Percentiles rank a stretch among this genome's conserved stretches.
Conservation (phyloP, 2,329 filamentous ascomycete species). For the Pseudocercospora musae region DNA sequence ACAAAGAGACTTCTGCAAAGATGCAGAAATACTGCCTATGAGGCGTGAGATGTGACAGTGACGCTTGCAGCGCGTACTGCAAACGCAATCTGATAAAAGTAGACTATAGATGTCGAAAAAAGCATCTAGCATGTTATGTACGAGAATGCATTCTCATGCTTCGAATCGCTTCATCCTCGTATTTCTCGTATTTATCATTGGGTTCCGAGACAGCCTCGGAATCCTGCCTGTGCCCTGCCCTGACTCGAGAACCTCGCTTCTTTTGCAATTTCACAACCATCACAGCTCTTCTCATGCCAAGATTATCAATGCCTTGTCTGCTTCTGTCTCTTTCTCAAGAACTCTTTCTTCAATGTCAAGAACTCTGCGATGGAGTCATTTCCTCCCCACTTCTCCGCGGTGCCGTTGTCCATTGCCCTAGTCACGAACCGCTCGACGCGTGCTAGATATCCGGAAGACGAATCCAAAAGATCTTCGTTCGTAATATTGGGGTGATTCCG, state of each 20-base stretch:
- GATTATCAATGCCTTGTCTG: background rate
- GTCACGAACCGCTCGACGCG: slow-evolving; percentile 31
- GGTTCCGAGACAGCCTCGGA: background rate
- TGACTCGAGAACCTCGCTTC: slow-evolving; percentile 1
- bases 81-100: background rate
- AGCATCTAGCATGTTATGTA: background rate
- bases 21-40: background rate
- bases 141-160: background rate
- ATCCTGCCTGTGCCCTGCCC: background rate
- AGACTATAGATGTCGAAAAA: background rate
- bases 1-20: background rate
- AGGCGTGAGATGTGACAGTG: background rate
- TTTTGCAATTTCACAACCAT: background rate
- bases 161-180: background rate
- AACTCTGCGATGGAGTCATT: slow-evolving; percentile 28
- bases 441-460: slow-evolving; percentile 31
- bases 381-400: slow-evolving; percentile 31
- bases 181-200: slow-evolving; percentile 3
- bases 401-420: slow-evolving; percentile 24
- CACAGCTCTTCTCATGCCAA: background rate
- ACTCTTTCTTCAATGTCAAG: slow-evolving; percentile 28
- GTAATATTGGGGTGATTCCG: slow-evolving; percentile 44
- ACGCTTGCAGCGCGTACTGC: background rate
- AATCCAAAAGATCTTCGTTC: slow-evolving; percentile 44
- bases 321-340: slow-evolving; percentile 19